Evolutionary conservation across 2,329 filamentous ascomycete species (phyloP).

Genomic region (Aspergillus caelatus): DNA sequence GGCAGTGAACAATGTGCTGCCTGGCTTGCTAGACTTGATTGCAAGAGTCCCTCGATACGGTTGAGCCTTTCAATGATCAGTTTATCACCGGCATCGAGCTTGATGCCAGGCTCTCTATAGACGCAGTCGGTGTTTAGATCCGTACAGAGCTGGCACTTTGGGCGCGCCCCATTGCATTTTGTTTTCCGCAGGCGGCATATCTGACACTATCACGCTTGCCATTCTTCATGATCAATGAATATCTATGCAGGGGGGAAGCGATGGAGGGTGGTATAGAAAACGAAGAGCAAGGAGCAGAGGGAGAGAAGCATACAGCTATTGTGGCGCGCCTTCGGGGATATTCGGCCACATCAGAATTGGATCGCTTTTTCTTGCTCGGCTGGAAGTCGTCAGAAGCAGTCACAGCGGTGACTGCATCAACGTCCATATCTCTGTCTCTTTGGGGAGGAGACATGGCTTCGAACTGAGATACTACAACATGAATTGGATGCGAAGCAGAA

Average conservation of each 20-base stretch:
- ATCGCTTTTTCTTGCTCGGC: slow-evolving; percentile 31
- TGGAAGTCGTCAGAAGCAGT: slow-evolving; percentile 17
- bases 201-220: slow-evolving; percentile 62
- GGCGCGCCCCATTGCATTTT: slow-evolving; percentile 75
- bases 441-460: slow-evolving; percentile 25
- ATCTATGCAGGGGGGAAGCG: not conserved
- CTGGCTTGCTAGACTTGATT: slow-evolving; percentile 62
- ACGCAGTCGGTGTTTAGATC: slow-evolving; percentile 81
- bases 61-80: slow-evolving; percentile 77
- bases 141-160: slow-evolving; percentile 81
- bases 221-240: slow-evolving; percentile 5
- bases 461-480: not conserved
- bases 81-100: slow-evolving; percentile 84
- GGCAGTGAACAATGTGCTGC: slow-evolving; percentile 42
- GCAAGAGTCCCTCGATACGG: slow-evolving; percentile 77
- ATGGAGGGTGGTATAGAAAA: not conserved
- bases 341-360: slow-evolving; percentile 32
- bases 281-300: not conserved
- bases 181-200: slow-evolving; percentile 80
- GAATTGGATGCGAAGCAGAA: not conserved
- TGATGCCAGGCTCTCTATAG: slow-evolving; percentile 83
- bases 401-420: slow-evolving; percentile 12
- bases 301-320: slow-evolving; percentile 32
- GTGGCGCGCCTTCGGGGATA: slow-evolving; percentile 38
- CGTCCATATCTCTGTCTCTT: slow-evolving; percentile 17